Evolutionary conservation across 1,284 basidiomycete genomes (phyloP).

Genomic region (Pyrrhoderma lamaoense): DNA sequence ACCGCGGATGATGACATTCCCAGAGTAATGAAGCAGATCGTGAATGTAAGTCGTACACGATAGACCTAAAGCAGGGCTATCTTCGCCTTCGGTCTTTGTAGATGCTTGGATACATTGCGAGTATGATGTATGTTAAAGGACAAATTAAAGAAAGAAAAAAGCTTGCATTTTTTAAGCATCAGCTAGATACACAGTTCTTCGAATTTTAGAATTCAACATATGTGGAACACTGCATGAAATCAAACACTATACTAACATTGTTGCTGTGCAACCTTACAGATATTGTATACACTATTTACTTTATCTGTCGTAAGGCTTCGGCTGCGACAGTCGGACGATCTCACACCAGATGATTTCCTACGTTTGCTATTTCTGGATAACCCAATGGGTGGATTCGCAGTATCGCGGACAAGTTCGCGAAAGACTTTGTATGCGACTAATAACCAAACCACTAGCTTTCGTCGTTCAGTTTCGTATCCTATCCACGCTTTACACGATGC

Average conservation of each 20-base stretch:
- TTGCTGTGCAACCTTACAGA: conserved; percentile 32
- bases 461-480: conserved; percentile 18
- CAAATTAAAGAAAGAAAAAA: conserved; percentile 14
- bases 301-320: conserved; percentile 50
- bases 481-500: conserved; percentile 1
- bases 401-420: conserved; percentile 13
- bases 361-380: conserved; percentile 42
- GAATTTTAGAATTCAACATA: background rate
- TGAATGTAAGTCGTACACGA: conserved; percentile 40
- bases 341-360: conserved; percentile 37
- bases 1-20: conserved; percentile 53
- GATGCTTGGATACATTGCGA: conserved; percentile 1
- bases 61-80: too few species aligned
- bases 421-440: conserved; percentile 8
- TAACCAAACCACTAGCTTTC: conserved; percentile 12
- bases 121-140: conserved; percentile 2
- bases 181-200: too few species aligned
- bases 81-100: background rate
- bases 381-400: conserved; percentile 2
- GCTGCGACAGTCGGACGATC: conserved; percentile 28
- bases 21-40: conserved; percentile 45
- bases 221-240: too few species aligned
- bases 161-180: background rate
- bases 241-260: too few species aligned
- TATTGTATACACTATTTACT: conserved; percentile 51